Base-by-base conservation (phyloP, 129 eudicot species). In the Artemisia tridentata region DNA sequence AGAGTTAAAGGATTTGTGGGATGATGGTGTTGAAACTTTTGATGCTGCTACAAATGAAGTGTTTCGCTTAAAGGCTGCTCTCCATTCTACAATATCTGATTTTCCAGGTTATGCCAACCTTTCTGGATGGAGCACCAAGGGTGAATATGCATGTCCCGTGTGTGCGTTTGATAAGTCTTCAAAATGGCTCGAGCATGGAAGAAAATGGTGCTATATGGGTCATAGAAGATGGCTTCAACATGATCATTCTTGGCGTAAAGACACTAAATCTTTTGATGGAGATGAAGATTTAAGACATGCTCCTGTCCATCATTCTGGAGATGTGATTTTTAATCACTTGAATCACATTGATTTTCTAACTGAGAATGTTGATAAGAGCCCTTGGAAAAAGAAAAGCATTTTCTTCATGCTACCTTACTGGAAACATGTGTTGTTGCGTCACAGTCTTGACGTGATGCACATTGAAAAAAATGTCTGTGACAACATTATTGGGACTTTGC, bases 401-500 rank as follows among this genome's bases (percentile, higher is more conserved):
- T 60, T 60, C 12, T 60, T 58, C 8, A 62, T 14, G 67, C 38
- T 62, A 48, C 49, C 67, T 13, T 62, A 62, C 7, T 62, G 67
- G 67, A 21, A 62, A 21, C 48, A 31, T 7, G 14, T 62, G 14
- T 15, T 62, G 23, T 29, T 62, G 23, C 67, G 49, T 31, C 67
- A 62, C 49, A 31, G 38, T 15, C 21, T 31, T 31, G 67, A 62
- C 17, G 48, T 62, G 23, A 62, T 62, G 67, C 67, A 62, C 49
- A 62, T 31, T 62, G 67, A 62, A 31, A 63, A 63, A 13, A 38
- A 63, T 63, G 4, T 25, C 52, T 63, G 14, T 63, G 68, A 63
- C 15, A 63, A 63, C 51, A 63, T 63, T 14, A 25, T 38, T 0
- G 25, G 68, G 27, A 63, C 68, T 41, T 63, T 63, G 1, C 11